These are phyloP conservation scores for Moesziomyces globuligerus DNA, from an alignment of 1,284 basidiomycete species.

Conservation along the genomic window DNA sequence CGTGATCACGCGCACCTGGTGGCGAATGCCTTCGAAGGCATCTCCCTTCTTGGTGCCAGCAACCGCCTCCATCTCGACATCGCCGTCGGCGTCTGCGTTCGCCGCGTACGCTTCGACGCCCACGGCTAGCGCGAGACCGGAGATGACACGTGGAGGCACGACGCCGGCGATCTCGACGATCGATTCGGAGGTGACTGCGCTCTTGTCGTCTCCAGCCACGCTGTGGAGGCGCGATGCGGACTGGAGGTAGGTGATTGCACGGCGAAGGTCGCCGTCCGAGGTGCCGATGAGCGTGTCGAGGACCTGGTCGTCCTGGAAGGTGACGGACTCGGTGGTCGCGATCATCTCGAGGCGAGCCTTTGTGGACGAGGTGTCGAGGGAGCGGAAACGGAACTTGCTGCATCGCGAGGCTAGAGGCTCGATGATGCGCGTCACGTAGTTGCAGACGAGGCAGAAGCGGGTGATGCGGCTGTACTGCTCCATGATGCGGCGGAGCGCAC, in stretches of 20 bases:
- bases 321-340: constrained; percentile 73
- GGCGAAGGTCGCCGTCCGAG: constrained; percentile 91
- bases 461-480: constrained; percentile 97
- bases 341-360: constrained; percentile 82
- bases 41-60: constrained; percentile 38
- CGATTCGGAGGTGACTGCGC: constrained; percentile 57
- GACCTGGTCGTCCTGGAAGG: constrained; percentile 55
- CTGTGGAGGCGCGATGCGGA: constrained; percentile 82
- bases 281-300: constrained; percentile 79
- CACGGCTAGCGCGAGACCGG: constrained; percentile 77
- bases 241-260: constrained; percentile 98
- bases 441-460: constrained; percentile 97
- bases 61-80: constrained; percentile 72
- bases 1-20: constrained; percentile 79
- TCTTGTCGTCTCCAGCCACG: constrained; percentile 25
- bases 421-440: constrained; percentile 98
- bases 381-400: constrained; percentile 98
- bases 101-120: constrained; percentile 73
- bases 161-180: constrained; percentile 98
- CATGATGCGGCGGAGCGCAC: constrained; percentile 95
- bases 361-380: constrained; percentile 82
- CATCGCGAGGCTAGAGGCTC: constrained; percentile 98
- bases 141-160: constrained; percentile 81
- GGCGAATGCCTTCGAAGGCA: constrained; percentile 78
- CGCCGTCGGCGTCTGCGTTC: constrained; percentile 66